A percentile compares a stretch with the other conserved stretches of the same genome.
Conservation (phyloP, 306 rosid species). For the Prunus mira region DNA sequence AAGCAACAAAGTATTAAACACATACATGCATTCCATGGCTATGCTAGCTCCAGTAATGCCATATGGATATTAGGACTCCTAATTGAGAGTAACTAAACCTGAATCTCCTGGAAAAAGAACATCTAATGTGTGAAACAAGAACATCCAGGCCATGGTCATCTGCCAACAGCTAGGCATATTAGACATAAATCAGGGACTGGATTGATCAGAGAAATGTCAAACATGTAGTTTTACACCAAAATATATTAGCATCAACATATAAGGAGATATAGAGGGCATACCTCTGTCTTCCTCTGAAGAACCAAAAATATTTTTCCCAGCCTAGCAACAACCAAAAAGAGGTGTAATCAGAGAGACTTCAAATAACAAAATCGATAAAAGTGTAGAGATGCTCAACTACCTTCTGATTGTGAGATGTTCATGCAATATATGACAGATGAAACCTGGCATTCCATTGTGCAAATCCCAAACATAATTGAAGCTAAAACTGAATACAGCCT, state of each 20-base stretch:
- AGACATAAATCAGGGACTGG: background rate
- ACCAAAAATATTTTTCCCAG: conserved; percentile 29
- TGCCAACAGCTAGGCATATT: background rate
- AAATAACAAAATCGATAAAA: conserved; percentile 18
- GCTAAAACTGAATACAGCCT: conserved; percentile 13
- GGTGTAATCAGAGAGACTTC: conserved; percentile 30
- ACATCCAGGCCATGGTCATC: background rate
- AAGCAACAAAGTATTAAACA: background rate
- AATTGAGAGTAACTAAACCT: background rate
- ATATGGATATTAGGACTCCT: background rate
- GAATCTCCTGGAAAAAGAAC: background rate
- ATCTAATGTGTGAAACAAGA: background rate
- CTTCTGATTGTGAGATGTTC: background rate
- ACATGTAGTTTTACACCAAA: background rate
- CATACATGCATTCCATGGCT: too few relatives aligned
- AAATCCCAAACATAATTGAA: conserved; percentile 17
- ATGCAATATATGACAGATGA: conserved; percentile 2
- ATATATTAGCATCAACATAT: background rate
- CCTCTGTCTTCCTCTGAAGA: conserved; percentile 24
- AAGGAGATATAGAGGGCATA: conserved; percentile 20
- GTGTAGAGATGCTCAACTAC: background rate
- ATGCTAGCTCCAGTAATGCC: background rate
- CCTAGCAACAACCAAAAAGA: conserved; percentile 46
- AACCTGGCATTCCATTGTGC: conserved; percentile 19
- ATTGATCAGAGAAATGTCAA: background rate